Percentiles rank a stretch among this genome's conserved stretches.
phyloP scores from a whole-genome alignment of 768 basidiomycete species.

The Pisolithus sp. region DNA sequence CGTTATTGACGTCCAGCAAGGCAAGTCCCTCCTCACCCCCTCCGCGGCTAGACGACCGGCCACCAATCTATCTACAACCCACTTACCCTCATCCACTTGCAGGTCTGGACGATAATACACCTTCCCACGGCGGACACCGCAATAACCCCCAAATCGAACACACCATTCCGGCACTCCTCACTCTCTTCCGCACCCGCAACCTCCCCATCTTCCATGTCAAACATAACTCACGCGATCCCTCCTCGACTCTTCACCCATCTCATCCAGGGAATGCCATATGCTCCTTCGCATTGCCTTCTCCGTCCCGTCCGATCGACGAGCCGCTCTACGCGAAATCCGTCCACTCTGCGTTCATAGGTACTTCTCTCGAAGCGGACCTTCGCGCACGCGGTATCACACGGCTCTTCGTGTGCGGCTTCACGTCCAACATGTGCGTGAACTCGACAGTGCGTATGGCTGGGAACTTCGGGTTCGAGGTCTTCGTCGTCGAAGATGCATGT shows the following conservation, averaged over 20 bases:
- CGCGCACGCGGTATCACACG: slow-evolving; percentile 9
- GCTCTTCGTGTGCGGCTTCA: slow-evolving; percentile 17
- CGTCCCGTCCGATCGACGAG: slow-evolving; percentile 6
- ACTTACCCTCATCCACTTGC: neutral
- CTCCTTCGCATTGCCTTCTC: slow-evolving; percentile 8
- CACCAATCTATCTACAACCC: neutral
- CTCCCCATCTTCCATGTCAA: slow-evolving; percentile 18
- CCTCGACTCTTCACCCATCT: slow-evolving; percentile 8
- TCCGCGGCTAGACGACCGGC: neutral
- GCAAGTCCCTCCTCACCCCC: neutral
- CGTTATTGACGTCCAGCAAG: slow-evolving; percentile 17
- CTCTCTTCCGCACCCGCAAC: slow-evolving; percentile 12
- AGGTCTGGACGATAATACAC: neutral
- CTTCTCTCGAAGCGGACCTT: slow-evolving; percentile 16
- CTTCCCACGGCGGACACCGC: slow-evolving; percentile 1
- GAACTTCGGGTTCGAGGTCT: slow-evolving; percentile 18
- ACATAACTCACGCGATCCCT: slow-evolving; percentile 11
- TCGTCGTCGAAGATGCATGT: slow-evolving; percentile 17
- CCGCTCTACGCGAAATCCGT: slow-evolving; percentile 18
- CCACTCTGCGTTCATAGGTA: slow-evolving; percentile 22
- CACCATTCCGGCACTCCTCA: slow-evolving; percentile 5
- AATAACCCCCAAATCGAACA: slow-evolving; percentile 6
- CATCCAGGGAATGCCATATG: slow-evolving; percentile 8
- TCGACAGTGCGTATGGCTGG: slow-evolving; percentile 21
- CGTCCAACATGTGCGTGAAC: slow-evolving; percentile 20